Evolutionary conservation across 306 rosid species (phyloP).

Genomic region (Vicia villosa): DNA sequence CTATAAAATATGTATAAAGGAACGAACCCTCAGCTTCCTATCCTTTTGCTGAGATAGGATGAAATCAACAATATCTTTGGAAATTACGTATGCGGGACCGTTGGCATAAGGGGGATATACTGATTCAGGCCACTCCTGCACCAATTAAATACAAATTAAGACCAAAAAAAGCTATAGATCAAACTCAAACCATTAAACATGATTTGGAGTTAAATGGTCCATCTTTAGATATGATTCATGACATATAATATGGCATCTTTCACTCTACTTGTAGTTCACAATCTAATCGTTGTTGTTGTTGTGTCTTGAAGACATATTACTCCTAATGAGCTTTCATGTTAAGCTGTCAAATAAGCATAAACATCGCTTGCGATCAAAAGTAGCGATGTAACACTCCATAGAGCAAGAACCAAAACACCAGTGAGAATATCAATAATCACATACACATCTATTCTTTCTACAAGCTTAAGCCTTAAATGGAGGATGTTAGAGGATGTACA

Average conservation of each 20-base stretch:
- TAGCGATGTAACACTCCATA: neutral
- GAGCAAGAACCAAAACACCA: neutral
- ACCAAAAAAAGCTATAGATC: neutral
- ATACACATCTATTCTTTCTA: neutral
- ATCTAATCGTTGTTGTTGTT: neutral
- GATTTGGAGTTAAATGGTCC: neutral
- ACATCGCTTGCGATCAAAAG: neutral
- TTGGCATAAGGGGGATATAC: constrained; percentile 94
- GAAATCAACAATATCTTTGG: constrained; percentile 74
- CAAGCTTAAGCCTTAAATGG: neutral
- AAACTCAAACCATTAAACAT: neutral
- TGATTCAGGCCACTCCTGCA: constrained; percentile 96
- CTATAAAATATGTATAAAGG: neutral
- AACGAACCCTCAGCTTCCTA: constrained; percentile 74
- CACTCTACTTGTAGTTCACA: neutral
- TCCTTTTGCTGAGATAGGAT: constrained; percentile 63
- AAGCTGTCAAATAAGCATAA: neutral
- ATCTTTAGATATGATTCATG: constrained; percentile 4
- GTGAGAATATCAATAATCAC: neutral
- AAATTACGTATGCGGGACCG: constrained; percentile 88
- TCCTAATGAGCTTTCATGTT: neutral
- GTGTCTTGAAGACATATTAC: neutral
- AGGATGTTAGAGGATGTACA: neutral
- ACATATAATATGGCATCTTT: neutral
- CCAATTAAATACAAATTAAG: constrained; percentile 19